A percentile compares a stretch with the other conserved stretches of the same genome.
Conservation (phyloP, 805 yeast genomes). For the Yarrowia osloensis region DNA sequence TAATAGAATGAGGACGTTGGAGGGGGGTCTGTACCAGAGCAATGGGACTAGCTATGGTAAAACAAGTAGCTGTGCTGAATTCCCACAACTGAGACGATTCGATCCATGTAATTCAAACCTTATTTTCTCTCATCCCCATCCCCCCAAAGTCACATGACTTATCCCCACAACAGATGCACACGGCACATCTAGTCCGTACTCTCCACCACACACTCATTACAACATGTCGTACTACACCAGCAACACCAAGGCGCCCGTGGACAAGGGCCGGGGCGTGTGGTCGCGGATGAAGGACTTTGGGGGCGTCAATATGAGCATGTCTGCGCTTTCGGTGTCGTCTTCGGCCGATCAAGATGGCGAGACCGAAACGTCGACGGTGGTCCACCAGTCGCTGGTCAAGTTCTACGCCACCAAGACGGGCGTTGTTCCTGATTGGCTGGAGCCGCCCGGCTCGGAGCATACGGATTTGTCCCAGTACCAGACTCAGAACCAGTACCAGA, state of each 20-base stretch:
- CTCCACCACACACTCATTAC: background rate
- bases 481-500: background rate
- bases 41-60: background rate
- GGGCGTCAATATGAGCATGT: conserved; percentile 32
- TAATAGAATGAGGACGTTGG: background rate
- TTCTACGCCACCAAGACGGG: conserved; percentile 43
- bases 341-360: conserved; percentile 49
- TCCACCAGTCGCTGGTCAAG: conserved; percentile 49
- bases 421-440: conserved; percentile 42
- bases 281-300: conserved; percentile 25
- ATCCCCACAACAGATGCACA: background rate
- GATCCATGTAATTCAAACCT: background rate
- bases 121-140: background rate
- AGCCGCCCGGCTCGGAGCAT: conserved; percentile 32
- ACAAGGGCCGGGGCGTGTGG: conserved; percentile 16
- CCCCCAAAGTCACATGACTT: background rate
- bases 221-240: conserved; percentile 19
- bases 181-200: background rate
- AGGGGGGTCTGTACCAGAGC: too few relatives aligned
- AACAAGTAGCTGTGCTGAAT: background rate
- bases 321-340: conserved; percentile 37
- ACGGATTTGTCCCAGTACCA: background rate
- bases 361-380: conserved; percentile 47
- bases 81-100: background rate
- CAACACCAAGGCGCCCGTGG: conserved; percentile 23